Conservation (phyloP, 768 basidiomycete species). For the Tylopilus subfusipes region DNA sequence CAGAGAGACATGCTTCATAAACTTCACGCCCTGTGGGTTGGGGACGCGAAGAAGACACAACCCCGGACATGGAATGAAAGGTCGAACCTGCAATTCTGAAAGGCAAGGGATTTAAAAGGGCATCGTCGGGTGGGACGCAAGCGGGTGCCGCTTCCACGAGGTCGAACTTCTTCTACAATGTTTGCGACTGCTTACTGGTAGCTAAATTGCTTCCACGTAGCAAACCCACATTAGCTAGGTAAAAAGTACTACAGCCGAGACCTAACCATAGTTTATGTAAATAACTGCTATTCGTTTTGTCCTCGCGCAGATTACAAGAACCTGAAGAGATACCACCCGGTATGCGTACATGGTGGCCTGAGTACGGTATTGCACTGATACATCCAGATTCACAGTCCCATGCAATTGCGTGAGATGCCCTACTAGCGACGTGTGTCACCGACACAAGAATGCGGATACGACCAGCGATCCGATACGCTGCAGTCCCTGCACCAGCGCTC, state of each 20-base stretch:
- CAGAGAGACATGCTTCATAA: slow-evolving; percentile 50
- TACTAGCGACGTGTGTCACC: slow-evolving; percentile 19
- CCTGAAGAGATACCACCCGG: slow-evolving; percentile 3
- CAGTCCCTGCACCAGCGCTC: slow-evolving; percentile 22
- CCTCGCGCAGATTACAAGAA: slow-evolving; percentile 12
- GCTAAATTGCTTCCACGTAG: slow-evolving; percentile 21
- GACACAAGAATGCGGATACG: slow-evolving; percentile 30
- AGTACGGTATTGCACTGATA: slow-evolving; percentile 24
- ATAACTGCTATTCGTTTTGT: slow-evolving; percentile 17
- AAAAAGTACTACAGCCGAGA: slow-evolving; percentile 4
- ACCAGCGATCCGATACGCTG: slow-evolving; percentile 29
- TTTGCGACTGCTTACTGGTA: slow-evolving; percentile 33
- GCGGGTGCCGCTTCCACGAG: slow-evolving; percentile 17
- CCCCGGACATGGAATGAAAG: slow-evolving; percentile 28
- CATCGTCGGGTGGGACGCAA: slow-evolving; percentile 23
- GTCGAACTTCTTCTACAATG: slow-evolving; percentile 18
- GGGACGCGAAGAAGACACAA: slow-evolving; percentile 17
- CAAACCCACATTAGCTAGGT: slow-evolving; percentile 10
- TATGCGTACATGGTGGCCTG: slow-evolving; percentile 6
- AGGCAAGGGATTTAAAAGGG: slow-evolving; percentile 21
- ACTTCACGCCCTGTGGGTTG: slow-evolving; percentile 45
- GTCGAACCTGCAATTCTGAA: slow-evolving; percentile 16
- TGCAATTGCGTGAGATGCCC: slow-evolving; percentile 8
- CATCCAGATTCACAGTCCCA: slow-evolving; percentile 26
- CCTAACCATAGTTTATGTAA: slow-evolving; percentile 29